A percentile compares a stretch with the other conserved stretches of the same genome.
Evolutionary conservation across 2,329 filamentous ascomycete species (phyloP).

Genomic region (Beauveria caledonica): DNA sequence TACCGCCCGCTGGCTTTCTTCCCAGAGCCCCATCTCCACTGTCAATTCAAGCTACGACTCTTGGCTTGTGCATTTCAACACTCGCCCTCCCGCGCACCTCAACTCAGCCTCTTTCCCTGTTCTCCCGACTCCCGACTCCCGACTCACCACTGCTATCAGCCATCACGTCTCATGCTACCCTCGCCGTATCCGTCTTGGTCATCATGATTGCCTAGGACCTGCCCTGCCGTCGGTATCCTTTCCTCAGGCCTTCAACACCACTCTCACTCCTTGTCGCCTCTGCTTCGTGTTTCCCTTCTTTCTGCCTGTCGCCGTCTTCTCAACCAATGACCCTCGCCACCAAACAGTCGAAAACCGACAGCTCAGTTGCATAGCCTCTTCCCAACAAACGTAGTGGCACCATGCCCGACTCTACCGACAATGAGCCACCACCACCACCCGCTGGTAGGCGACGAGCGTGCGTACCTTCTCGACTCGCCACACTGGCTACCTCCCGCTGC

Average conservation of each 20-base stretch:
- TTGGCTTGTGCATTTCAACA: constrained; percentile 9
- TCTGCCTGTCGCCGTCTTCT: neutral
- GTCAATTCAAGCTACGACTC: neutral
- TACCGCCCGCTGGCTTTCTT: neutral
- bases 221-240: neutral
- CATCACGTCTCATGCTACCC: neutral
- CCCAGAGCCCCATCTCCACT: constrained; percentile 4
- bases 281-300: neutral
- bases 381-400: constrained; percentile 7
- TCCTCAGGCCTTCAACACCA: neutral
- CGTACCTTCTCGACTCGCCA: constrained; percentile 17
- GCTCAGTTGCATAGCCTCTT: constrained; percentile 8
- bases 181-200: neutral
- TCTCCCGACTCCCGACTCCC: neutral
- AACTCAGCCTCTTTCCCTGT: neutral
- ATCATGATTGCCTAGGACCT: constrained; percentile 3
- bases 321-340: constrained; percentile 6
- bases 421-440: constrained; percentile 15
- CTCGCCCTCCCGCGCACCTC: neutral
- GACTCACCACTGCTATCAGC: too few relatives aligned
- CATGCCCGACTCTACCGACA: constrained; percentile 18
- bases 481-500: neutral
- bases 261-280: too few relatives aligned
- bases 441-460: constrained; percentile 30
- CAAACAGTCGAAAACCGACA: neutral